Percentiles rank a stretch among this genome's conserved stretches.
phyloP scores from a whole-genome alignment of 176 grass and related monocot genomes.

The Juncus inflexus region DNA sequence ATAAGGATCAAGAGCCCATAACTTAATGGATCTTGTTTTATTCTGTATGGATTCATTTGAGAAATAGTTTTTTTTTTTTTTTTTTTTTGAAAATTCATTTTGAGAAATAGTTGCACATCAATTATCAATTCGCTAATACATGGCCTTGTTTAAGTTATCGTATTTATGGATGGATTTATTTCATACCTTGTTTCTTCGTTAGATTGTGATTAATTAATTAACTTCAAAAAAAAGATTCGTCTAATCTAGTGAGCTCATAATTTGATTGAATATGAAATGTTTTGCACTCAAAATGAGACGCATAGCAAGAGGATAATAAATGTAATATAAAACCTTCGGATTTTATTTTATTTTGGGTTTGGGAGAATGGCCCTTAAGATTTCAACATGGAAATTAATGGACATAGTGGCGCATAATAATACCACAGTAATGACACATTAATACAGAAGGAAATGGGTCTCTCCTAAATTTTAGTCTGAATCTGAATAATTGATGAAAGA shows the following conservation, averaged over 20 bases:
- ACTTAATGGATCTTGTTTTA: conserved; percentile 22
- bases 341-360: conserved; percentile 12
- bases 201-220: too few relatives aligned
- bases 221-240: too few relatives aligned
- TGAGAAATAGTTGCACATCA: neutral
- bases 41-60: conserved; percentile 26
- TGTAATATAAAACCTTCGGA: neutral
- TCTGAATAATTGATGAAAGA: conserved; percentile 17
- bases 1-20: neutral
- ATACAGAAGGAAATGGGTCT: conserved; percentile 6
- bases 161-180: too few relatives aligned
- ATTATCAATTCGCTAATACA: too few relatives aligned
- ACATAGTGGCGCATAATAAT: neutral
- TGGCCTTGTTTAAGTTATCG: too few relatives aligned
- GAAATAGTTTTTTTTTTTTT: neutral
- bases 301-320: neutral
- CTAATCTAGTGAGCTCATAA: too few relatives aligned
- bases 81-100: neutral
- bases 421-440: neutral
- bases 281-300: neutral
- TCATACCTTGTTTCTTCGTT: too few relatives aligned
- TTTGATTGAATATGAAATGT: neutral
- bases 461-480: neutral
- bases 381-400: conserved; percentile 16
- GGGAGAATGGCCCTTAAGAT: conserved; percentile 3